These are phyloP conservation scores for Lentinula aciculospora DNA, from an alignment of 768 basidiomycete genomes.

Conservation along the genomic window DNA sequence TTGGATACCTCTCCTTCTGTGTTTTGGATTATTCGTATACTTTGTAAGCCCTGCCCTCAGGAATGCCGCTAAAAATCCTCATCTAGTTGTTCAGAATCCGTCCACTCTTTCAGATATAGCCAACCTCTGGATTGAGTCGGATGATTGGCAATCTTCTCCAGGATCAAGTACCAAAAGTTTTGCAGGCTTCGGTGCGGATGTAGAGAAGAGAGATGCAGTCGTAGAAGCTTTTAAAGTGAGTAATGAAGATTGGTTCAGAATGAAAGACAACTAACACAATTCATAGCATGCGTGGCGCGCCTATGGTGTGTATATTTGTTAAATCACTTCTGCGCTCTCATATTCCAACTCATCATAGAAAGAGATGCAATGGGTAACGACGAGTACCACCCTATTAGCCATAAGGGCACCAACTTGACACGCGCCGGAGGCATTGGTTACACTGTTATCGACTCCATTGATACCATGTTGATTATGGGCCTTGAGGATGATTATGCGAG, in stretches of 20 bases:
- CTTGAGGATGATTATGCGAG: slow-evolving; percentile 73
- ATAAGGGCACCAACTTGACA: slow-evolving; percentile 73
- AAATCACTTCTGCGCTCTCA: background rate
- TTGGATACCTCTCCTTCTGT: slow-evolving; percentile 8
- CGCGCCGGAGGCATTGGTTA: slow-evolving; percentile 80
- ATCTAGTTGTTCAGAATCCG: slow-evolving; percentile 13
- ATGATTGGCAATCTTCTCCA: slow-evolving; percentile 28
- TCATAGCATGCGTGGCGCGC: slow-evolving; percentile 80
- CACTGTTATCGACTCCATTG: slow-evolving; percentile 83
- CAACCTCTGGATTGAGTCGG: slow-evolving; percentile 34
- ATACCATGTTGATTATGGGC: slow-evolving; percentile 84
- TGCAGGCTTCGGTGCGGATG: slow-evolving; percentile 42
- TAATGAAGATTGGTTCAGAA: background rate
- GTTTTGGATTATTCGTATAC: slow-evolving; percentile 7
- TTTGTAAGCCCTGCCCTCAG: too few species aligned
- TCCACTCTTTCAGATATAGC: slow-evolving; percentile 7
- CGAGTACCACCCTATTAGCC: slow-evolving; percentile 84
- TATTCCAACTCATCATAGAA: slow-evolving; percentile 38
- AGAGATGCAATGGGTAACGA: slow-evolving; percentile 87
- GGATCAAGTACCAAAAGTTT: slow-evolving; percentile 1
- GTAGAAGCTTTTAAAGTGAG: slow-evolving; percentile 76
- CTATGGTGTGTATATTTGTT: slow-evolving; percentile 51
- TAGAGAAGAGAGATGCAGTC: slow-evolving; percentile 60
- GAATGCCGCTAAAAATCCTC: too few species aligned
- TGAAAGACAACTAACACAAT: slow-evolving; percentile 1